Conservation (phyloP, 2,329 filamentous ascomycete genomes). For the Sporothrix pseudoabietina region DNA sequence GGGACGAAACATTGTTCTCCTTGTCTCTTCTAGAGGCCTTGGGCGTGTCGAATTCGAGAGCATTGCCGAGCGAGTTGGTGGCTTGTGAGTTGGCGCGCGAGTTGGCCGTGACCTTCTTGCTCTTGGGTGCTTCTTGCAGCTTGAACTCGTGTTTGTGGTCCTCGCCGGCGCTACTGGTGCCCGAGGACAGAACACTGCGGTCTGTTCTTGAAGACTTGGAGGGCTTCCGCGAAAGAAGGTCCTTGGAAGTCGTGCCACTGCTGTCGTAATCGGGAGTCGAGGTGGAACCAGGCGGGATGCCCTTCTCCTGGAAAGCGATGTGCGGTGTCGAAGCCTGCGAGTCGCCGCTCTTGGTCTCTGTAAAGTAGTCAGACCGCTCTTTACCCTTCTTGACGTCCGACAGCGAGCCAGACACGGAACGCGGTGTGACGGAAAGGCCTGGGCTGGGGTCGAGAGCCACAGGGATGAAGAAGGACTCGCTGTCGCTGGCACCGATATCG, state of each 20-base stretch:
- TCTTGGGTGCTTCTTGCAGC: conserved; percentile 77
- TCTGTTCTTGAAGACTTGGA: conserved; percentile 50
- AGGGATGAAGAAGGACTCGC: conserved; percentile 74
- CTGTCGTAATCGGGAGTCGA: conserved; percentile 57
- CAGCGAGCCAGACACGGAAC: conserved; percentile 54
- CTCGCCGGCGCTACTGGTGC: conserved; percentile 42
- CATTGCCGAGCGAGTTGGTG: conserved; percentile 38
- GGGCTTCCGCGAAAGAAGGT: conserved; percentile 51
- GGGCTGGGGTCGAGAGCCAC: conserved; percentile 73
- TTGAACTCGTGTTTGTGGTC: conserved; percentile 63
- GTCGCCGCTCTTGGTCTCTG: conserved; percentile 47
- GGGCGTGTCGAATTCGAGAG: conserved; percentile 42
- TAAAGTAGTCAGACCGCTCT: conserved; percentile 57
- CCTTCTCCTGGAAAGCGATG: conserved; percentile 88
- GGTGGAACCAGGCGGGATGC: conserved; percentile 50
- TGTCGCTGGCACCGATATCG: conserved; percentile 52
- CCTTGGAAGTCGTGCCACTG: conserved; percentile 51
- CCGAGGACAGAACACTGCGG: conserved; percentile 41
- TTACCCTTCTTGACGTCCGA: conserved; percentile 52
- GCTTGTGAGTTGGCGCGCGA: conserved; percentile 52
- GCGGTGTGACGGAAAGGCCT: conserved; percentile 56
- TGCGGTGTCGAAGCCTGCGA: conserved; percentile 71
- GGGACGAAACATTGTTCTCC: conserved; percentile 40
- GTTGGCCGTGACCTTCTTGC: conserved; percentile 49
- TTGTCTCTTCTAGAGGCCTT: conserved; percentile 46